phyloP scores from a whole-genome alignment of 208 protist genomes.

The Willaertia magna region DNA sequence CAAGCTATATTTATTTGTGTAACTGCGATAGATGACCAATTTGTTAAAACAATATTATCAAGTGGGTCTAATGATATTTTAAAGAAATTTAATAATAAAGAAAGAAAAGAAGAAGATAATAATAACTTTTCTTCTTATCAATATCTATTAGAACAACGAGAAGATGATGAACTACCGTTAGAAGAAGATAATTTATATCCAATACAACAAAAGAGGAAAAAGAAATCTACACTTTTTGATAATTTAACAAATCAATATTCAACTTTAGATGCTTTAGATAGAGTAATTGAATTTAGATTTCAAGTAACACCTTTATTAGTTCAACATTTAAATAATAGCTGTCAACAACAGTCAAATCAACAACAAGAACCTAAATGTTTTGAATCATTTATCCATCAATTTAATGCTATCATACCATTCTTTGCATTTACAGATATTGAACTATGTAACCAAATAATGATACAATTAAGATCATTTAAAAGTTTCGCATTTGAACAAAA shows the following conservation, averaged over 20 bases:
- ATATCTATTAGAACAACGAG: neutral
- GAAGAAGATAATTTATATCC: neutral
- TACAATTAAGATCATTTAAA: neutral
- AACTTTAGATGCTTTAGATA: neutral
- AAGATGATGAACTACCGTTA: neutral
- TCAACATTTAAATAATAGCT: neutral
- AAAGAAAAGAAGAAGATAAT: neutral
- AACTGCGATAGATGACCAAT: neutral
- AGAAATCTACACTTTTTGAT: too few relatives aligned
- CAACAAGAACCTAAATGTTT: neutral
- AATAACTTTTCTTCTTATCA: neutral
- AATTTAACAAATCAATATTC: neutral
- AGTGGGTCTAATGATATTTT: neutral
- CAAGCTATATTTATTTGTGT: neutral
- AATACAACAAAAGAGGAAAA: neutral
- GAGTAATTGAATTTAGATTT: neutral
- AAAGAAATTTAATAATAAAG: neutral
- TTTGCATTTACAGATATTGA: neutral
- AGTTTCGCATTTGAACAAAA: neutral
- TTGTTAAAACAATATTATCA: neutral
- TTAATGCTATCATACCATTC: conserved; percentile 2
- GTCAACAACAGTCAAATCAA: neutral
- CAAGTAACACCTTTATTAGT: neutral
- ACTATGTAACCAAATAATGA: neutral
- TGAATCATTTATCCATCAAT: neutral